Conservation (phyloP, 2,329 filamentous ascomycete genomes). For the Aspergillus intermedius region DNA sequence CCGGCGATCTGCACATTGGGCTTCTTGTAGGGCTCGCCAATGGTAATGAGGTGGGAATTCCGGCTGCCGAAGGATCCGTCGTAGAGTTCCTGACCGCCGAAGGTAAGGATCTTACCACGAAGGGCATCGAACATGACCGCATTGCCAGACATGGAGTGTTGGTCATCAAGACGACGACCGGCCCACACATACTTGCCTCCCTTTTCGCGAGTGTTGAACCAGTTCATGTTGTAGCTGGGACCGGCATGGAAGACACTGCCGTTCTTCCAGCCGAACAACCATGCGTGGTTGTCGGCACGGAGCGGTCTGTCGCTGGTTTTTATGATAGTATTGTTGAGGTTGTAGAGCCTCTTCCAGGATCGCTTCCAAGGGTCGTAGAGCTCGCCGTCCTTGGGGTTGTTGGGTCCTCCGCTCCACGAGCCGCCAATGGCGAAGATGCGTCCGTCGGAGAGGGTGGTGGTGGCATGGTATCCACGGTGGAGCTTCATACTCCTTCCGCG, state of each 20-base stretch:
- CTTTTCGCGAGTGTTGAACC: background rate
- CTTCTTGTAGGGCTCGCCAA: background rate
- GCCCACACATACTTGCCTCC: background rate
- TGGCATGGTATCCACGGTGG: conserved; percentile 49
- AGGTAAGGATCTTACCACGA: conserved; percentile 3
- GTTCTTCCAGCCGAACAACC: conserved; percentile 13
- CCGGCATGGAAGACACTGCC: conserved; percentile 2
- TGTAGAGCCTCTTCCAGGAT: background rate
- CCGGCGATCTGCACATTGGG: conserved; percentile 22
- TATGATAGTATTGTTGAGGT: conserved; percentile 37
- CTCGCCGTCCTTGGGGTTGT: conserved; percentile 50
- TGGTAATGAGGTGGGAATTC: background rate
- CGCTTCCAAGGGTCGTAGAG: conserved; percentile 40
- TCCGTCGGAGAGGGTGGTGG: conserved; percentile 47
- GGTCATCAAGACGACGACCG: background rate
- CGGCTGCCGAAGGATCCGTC: background rate
- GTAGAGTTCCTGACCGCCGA: conserved; percentile 7
- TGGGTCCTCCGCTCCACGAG: conserved; percentile 46
- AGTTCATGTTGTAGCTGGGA: background rate
- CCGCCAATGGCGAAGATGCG: conserved; percentile 55
- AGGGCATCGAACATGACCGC: conserved; percentile 11
- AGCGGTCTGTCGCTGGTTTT: background rate
- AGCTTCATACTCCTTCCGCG: conserved; percentile 40
- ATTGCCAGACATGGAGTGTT: conserved; percentile 8
- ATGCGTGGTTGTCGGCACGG: conserved; percentile 8